Evolutionary conservation across 2,329 filamentous ascomycete species (phyloP), one percentile per base, ranked within the genome.

Genomic region (Xylaria sp.): DNA sequence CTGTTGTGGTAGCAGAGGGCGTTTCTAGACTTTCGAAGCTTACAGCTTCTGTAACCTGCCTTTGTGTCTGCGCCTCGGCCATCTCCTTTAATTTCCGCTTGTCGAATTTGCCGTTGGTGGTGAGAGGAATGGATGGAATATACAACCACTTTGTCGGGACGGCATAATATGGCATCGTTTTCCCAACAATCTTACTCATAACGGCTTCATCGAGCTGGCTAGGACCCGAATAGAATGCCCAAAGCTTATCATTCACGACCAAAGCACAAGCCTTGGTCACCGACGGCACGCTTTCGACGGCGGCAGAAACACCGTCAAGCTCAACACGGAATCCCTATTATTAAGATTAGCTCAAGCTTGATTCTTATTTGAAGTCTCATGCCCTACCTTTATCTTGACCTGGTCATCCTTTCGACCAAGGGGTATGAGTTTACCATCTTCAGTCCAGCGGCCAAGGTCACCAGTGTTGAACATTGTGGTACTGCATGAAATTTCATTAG

Each of bases 321-420:
- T 89, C 87, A 54, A 90, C 85, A 28, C 88, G 85, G 74, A 89
- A 89, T 7, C 87, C 87, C 82, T 81, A 61, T 46, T 13, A 9
- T 23, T 9, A 26, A 15, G 5, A 54, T 72, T 48, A 71, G 63
- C 54, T 31, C 71, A 44, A 71, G 60, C 51, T 31, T 51, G 58
- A 49, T 42, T 59, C n/a, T 40, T 48, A 64, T 38, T 66, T 44
- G 1, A 54, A 28, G 11, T 15, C 38, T 20, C 11, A 20, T 49
- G 13, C n/a, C 31, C 72, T 75, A 83, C 83, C 78, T 88, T 87
- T 74, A 89, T 83, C 77, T 89, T 89, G 67, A 89, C 85, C 74
- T 89, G 88, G 68, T 89, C 87, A 71, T 90, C 88, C n/a, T 81
- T 81, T 42, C 87, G 83, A 3, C 88, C 87, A 40, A 88, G 82